Evolutionary conservation across 2,329 filamentous ascomycete species (phyloP), one percentile per base, ranked within the genome.

Genomic region (Nemania sp.): DNA sequence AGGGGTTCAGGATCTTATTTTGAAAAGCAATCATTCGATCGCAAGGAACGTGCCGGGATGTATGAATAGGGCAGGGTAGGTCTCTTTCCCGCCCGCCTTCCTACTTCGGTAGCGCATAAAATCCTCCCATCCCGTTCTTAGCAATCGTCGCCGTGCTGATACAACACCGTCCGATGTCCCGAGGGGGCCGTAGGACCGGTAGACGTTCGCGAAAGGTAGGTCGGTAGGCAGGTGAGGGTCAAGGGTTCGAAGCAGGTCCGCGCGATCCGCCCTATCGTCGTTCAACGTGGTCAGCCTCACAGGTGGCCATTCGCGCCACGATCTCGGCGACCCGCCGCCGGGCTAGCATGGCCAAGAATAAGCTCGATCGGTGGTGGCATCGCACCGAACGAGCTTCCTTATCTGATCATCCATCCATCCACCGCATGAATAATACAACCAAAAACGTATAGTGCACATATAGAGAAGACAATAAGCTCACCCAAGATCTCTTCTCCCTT

Each of bases 31-130:
- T n/a, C n/a, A 29, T 4, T 29, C 25, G 25, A 29, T 29, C 25
- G 25, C 25, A 29, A 3, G 25, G 35, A 37, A 51, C 46, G 58
- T 63, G 59, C 63, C 60, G 47, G 58, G 40, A 54, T 37, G 32
- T 37, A 29, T 29, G 3, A n/a, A n/a, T n/a, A n/a, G n/a, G 48
- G 57, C 64, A 62, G 48, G 57, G 37, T 7, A 29, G 25, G 25
- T 29, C 25, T 3, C 25, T 29, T 29, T 29, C 60, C 39, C n/a
- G 42, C 53, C 54, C 64, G 65, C 67, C 67, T 70, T 69, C 68
- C 68, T 66, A 62, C 54, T 70, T 67, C 1, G 64, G 67, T 52
- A 63, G 59, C 47, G 65, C 66, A 69, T 69, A 59, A 29, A 29
- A 59, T 63, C 43, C 39, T 57, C 52, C 59, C 43, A 52, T 59